phyloP scores from a whole-genome alignment of 139 green algal species.

The Chlamydomonas schloesseri region DNA sequence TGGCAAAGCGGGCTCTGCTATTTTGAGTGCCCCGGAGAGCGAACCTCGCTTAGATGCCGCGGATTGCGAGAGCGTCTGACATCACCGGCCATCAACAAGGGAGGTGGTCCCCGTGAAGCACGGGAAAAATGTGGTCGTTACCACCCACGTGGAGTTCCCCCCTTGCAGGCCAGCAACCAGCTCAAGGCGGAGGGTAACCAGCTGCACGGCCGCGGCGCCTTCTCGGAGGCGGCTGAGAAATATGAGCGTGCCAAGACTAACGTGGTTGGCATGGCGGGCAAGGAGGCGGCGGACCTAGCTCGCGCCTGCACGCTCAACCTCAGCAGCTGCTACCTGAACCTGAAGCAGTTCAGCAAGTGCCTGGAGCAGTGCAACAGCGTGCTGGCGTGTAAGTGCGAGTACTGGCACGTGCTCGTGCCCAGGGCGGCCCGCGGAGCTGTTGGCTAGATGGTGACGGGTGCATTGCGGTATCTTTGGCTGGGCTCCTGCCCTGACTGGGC shows the following conservation, averaged over 20 bases:
- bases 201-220: slow-evolving; percentile 53
- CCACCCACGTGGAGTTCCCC: too few species aligned
- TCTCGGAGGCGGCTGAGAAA: slow-evolving; percentile 64
- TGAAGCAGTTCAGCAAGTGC: slow-evolving; percentile 58
- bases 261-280: slow-evolving; percentile 39
- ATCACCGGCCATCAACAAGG: too few species aligned
- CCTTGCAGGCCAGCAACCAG: slow-evolving; percentile 64
- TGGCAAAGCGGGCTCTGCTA: too few species aligned
- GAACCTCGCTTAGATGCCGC: too few species aligned
- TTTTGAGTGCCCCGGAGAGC: too few species aligned
- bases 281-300: slow-evolving; percentile 48
- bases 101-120: too few species aligned
- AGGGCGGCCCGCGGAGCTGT: too few species aligned
- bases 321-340: slow-evolving; percentile 70
- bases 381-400: slow-evolving; percentile 48
- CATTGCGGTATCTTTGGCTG: too few species aligned
- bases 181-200: slow-evolving; percentile 72
- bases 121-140: too few species aligned
- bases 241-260: slow-evolving; percentile 69
- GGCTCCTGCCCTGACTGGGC: too few species aligned
- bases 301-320: slow-evolving; percentile 71
- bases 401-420: not conserved
- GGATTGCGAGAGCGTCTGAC: too few species aligned
- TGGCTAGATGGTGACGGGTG: too few species aligned
- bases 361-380: slow-evolving; percentile 63